phyloP scores from a whole-genome alignment of 169 alveolate genomes.

The Hepatocystis sp. region DNA sequence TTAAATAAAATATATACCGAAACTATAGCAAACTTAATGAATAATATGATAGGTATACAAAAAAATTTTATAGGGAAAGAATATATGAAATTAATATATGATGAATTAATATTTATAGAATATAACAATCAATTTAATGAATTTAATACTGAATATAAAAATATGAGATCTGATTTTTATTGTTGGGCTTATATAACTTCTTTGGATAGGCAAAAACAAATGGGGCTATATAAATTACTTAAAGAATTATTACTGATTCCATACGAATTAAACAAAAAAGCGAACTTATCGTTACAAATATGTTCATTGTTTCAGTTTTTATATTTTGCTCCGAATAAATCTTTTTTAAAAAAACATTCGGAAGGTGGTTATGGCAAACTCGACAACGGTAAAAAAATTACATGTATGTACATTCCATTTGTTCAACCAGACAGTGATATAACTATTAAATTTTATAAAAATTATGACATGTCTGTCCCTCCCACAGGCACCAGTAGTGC shows the following conservation, averaged over 20 bases:
- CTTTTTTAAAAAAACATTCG: slow-evolving; percentile 71
- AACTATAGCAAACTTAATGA: slow-evolving; percentile 71
- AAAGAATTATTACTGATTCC: slow-evolving; percentile 68
- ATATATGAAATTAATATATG: slow-evolving; percentile 36
- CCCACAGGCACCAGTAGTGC: background rate
- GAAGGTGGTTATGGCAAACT: slow-evolving; percentile 67
- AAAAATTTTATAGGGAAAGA: slow-evolving; percentile 52
- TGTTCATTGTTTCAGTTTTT: slow-evolving; percentile 71
- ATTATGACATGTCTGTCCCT: background rate
- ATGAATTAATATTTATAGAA: slow-evolving; percentile 62
- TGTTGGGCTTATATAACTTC: slow-evolving; percentile 72
- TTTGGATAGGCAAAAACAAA: slow-evolving; percentile 74
- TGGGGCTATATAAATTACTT: slow-evolving; percentile 55
- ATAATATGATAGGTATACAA: slow-evolving; percentile 46
- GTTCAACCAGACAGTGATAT: slow-evolving; percentile 33
- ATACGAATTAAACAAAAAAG: slow-evolving; percentile 73
- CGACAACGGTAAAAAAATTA: slow-evolving; percentile 59
- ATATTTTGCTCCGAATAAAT: slow-evolving; percentile 62
- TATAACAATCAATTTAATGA: slow-evolving; percentile 74
- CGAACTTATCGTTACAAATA: slow-evolving; percentile 72
- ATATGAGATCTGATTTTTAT: slow-evolving; percentile 68
- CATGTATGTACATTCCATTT: slow-evolving; percentile 53
- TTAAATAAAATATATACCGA: slow-evolving; percentile 51
- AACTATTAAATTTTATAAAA: slow-evolving; percentile 48
- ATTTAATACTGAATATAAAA: slow-evolving; percentile 58